These are phyloP conservation scores for Lanzia echinophila DNA, from an alignment of 2,329 filamentous ascomycete genomes.

Conservation along the genomic window DNA sequence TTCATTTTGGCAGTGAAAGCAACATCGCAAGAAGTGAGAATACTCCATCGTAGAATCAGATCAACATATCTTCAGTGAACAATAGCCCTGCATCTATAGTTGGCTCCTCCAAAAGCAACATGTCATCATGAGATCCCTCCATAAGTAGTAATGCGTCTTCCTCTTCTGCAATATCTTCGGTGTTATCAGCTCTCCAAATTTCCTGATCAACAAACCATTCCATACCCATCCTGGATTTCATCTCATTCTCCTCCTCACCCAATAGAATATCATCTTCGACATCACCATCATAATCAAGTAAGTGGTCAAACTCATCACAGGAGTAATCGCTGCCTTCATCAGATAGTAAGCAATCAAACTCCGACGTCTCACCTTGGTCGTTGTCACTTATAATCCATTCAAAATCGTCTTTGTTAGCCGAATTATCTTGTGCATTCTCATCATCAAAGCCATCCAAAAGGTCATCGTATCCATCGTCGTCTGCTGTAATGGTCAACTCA, in stretches of 20 bases:
- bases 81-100: background rate
- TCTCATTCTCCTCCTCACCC: slow-evolving; percentile 14
- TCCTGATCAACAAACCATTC: slow-evolving; percentile 16
- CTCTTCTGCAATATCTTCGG: too few relatives aligned
- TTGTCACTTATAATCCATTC: background rate
- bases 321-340: background rate
- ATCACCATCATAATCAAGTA: slow-evolving; percentile 13
- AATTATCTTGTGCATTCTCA: background rate
- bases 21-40: background rate
- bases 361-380: background rate
- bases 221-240: slow-evolving; percentile 18
- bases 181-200: background rate
- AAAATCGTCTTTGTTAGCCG: background rate
- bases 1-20: too few relatives aligned
- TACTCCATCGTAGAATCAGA: background rate
- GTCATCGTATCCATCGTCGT: slow-evolving; percentile 1
- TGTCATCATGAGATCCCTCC: background rate
- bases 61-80: slow-evolving; percentile 1
- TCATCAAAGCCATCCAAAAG: background rate
- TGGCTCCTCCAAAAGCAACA: background rate
- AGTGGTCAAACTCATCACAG: slow-evolving; percentile 12
- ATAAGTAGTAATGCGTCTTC: slow-evolving; percentile 4
- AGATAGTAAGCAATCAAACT: background rate
- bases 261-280: slow-evolving; percentile 8
- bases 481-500: background rate